These are phyloP conservation scores for Rhodocollybia butyracea DNA, from an alignment of 768 basidiomycete species.

Conservation along the genomic window DNA sequence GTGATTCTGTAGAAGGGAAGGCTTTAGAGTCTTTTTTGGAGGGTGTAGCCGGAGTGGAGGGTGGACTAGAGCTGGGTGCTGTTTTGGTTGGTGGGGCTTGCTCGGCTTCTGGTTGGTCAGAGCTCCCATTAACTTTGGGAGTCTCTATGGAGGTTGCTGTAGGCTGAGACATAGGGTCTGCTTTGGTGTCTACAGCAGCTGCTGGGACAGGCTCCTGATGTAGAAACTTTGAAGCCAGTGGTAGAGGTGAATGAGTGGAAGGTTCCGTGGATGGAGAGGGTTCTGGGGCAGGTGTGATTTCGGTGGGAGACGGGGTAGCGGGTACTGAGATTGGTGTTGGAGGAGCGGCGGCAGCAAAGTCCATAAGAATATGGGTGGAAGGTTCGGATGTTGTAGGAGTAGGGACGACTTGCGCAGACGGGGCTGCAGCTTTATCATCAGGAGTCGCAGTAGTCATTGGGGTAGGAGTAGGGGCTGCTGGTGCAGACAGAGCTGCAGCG, in stretches of 20 bases:
- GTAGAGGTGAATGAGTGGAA: neutral
- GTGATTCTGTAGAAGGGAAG: constrained; percentile 22
- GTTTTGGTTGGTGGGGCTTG: constrained; percentile 9
- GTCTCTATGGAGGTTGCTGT: no score
- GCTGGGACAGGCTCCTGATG: neutral
- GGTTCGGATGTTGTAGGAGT: no score
- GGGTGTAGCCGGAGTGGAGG: constrained; percentile 18
- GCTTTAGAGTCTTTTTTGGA: constrained; percentile 15
- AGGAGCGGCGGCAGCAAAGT: no score
- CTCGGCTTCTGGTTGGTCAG: neutral
- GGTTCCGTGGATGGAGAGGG: neutral
- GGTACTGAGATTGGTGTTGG: neutral
- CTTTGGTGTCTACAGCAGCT: no score
- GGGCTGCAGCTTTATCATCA: no score
- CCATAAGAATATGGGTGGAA: no score
- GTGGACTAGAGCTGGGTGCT: no score
- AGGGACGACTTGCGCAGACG: no score
- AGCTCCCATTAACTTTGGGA: constrained; percentile 8
- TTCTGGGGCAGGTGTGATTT: neutral
- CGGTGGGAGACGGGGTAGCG: neutral
- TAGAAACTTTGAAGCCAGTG: neutral
- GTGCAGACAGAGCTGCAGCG: no score
- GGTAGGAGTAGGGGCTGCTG: no score
- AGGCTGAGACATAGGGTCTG: no score
- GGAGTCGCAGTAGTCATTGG: no score